phyloP scores from a whole-genome alignment of 2,329 filamentous ascomycete genomes.

The Ramularia endophylla region DNA sequence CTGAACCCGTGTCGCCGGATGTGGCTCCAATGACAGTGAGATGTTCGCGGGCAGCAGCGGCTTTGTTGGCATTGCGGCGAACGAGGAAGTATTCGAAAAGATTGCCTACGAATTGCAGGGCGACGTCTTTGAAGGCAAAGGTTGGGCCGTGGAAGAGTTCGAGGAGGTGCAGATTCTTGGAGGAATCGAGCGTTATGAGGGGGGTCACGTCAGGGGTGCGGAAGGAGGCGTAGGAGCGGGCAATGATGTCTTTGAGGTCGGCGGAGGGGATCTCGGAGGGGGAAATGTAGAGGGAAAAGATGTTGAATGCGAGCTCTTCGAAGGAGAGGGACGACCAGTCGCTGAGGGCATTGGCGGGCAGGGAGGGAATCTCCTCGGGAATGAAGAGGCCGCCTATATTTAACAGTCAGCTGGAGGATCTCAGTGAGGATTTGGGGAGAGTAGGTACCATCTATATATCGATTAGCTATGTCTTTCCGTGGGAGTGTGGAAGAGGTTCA shows the following conservation, averaged over 20 bases:
- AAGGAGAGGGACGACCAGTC: conserved; percentile 74
- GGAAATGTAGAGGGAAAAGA: conserved; percentile 85
- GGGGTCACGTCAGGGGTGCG: conserved; percentile 73
- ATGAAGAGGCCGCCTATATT: conserved; percentile 72
- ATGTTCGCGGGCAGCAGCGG: conserved; percentile 61
- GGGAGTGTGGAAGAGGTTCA: too few relatives aligned
- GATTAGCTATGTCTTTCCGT: too few relatives aligned
- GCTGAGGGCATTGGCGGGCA: conserved; percentile 58
- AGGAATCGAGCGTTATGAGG: conserved; percentile 65
- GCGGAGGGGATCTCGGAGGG: conserved; percentile 69
- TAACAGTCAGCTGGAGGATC: too few relatives aligned
- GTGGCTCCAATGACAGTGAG: conserved; percentile 83
- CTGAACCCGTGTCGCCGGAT: conserved; percentile 83
- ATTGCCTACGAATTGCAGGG: conserved; percentile 92
- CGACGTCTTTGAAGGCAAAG: conserved; percentile 93
- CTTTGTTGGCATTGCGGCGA: conserved; percentile 64
- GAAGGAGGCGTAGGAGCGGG: conserved; percentile 84
- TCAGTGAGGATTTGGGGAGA: too few relatives aligned
- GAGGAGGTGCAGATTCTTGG: conserved; percentile 71
- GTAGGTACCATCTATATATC: too few relatives aligned
- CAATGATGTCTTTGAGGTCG: conserved; percentile 78
- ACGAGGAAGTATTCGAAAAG: conserved; percentile 85
- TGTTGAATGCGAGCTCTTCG: conserved; percentile 72
- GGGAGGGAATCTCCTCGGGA: conserved; percentile 69
- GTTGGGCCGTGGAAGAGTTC: conserved; percentile 97